phyloP scores from a whole-genome alignment of 306 rosid genomes.

The Ochetophila trinervis region DNA sequence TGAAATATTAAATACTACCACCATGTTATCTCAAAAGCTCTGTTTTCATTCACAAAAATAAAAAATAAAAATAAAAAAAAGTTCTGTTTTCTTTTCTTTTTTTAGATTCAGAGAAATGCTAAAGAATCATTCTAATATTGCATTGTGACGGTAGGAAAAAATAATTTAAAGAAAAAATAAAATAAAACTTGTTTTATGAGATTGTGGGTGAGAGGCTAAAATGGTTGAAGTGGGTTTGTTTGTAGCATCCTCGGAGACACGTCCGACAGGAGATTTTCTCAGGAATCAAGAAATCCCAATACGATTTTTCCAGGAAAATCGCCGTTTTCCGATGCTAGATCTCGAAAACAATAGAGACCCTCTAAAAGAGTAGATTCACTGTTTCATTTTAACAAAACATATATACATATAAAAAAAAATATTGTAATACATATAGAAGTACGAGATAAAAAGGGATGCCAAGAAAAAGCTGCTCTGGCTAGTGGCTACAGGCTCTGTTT shows the following conservation, averaged over 20 bases:
- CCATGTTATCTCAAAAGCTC: not conserved
- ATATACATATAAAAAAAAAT: too few relatives aligned
- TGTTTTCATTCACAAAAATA: too few relatives aligned
- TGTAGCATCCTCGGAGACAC: conserved; percentile 9
- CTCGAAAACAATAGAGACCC: conserved; percentile 34
- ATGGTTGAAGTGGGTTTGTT: not conserved
- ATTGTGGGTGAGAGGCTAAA: not conserved
- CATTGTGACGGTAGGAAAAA: not conserved
- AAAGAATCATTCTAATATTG: not conserved
- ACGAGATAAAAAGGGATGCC: conserved; percentile 7
- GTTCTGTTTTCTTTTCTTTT: too few relatives aligned
- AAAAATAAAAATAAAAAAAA: too few relatives aligned
- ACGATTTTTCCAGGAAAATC: conserved; percentile 34
- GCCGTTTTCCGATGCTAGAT: conserved; percentile 37
- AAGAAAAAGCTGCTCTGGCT: conserved; percentile 21
- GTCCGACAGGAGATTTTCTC: conserved; percentile 30
- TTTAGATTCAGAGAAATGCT: not conserved
- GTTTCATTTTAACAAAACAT: conserved; percentile 7
- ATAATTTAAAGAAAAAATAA: not conserved
- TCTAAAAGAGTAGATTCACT: conserved; percentile 10
- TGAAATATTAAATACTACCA: too few relatives aligned
- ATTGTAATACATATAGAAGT: not conserved
- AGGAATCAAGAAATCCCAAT: conserved; percentile 38
- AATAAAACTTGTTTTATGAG: not conserved
- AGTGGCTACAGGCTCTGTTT: conserved; percentile 16